A percentile compares a stretch with the other conserved stretches of the same genome.
Conservation (phyloP, 2,329 filamentous ascomycete genomes). For the Epicoccum nigrum region DNA sequence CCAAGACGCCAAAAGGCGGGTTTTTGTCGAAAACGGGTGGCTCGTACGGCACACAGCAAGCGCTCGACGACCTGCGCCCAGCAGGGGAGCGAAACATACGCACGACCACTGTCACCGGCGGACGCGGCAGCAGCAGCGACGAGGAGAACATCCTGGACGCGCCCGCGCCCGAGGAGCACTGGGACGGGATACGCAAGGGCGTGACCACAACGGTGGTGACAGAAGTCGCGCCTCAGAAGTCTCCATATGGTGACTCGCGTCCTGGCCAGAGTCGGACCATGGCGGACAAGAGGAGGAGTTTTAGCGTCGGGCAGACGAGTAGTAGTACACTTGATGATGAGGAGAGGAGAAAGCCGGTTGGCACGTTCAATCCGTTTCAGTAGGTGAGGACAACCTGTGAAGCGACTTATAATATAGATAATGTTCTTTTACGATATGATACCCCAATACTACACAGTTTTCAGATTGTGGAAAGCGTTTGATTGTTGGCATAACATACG, state of each 20-base stretch:
- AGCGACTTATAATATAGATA: background rate
- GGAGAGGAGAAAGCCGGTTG: conserved; percentile 10
- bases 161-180: conserved; percentile 19
- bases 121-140: conserved; percentile 30
- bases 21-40: conserved; percentile 6
- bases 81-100: conserved; percentile 23
- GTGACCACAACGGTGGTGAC: conserved; percentile 28
- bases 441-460: background rate
- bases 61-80: conserved; percentile 26
- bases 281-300: conserved; percentile 12
- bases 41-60: conserved; percentile 18
- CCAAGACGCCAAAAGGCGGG: conserved; percentile 17
- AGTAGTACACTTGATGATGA: conserved; percentile 17
- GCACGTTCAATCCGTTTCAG: conserved; percentile 15
- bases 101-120: conserved; percentile 30
- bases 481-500: too few species aligned
- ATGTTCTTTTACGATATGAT: background rate
- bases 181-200: conserved; percentile 20
- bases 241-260: background rate
- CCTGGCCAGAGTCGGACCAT: background rate
- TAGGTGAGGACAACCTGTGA: background rate
- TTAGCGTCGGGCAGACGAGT: conserved; percentile 21
- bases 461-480: too few species aligned
- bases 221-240: conserved; percentile 12
- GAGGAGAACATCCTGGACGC: conserved; percentile 28